A percentile compares a stretch with the other conserved stretches of the same genome.
These are phyloP conservation scores for Geranium brycei DNA, from an alignment of 345 rosid species.

Conservation along the genomic window DNA sequence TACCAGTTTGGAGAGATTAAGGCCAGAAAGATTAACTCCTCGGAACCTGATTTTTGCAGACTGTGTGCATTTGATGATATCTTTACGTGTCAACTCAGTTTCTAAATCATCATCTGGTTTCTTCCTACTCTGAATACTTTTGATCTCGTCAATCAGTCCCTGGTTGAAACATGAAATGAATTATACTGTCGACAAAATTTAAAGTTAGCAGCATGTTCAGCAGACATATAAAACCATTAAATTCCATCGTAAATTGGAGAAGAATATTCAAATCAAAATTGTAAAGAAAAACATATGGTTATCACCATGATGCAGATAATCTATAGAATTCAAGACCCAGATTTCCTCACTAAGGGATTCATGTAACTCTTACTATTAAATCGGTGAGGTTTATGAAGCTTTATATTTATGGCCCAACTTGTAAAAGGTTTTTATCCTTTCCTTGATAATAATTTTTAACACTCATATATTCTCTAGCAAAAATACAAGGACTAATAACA, in stretches of 20 bases:
- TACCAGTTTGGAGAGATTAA: constrained; percentile 95
- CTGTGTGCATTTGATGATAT: constrained; percentile 85
- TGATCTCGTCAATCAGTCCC: constrained; percentile 61
- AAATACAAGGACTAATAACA: background rate
- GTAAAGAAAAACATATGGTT: background rate
- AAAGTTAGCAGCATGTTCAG: background rate
- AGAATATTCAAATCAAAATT: background rate
- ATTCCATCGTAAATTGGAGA: too few species aligned
- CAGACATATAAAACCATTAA: background rate
- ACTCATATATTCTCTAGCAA: background rate
- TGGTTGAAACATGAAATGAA: constrained; percentile 15
- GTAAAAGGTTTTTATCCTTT: background rate
- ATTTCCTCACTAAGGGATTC: background rate
- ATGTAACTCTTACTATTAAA: too few species aligned
- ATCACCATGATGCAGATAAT: background rate
- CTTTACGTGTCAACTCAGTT: constrained; percentile 61
- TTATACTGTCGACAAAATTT: background rate
- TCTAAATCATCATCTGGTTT: constrained; percentile 44
- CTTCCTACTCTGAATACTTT: constrained; percentile 26
- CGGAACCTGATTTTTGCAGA: constrained; percentile 64
- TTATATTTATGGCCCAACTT: background rate
- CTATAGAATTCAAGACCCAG: background rate
- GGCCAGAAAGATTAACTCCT: constrained; percentile 76
- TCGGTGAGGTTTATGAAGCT: background rate
- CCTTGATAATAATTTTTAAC: background rate